These are phyloP conservation scores for Striga asiatica DNA, from an alignment of 257 asterid species.

Conservation along the genomic window DNA sequence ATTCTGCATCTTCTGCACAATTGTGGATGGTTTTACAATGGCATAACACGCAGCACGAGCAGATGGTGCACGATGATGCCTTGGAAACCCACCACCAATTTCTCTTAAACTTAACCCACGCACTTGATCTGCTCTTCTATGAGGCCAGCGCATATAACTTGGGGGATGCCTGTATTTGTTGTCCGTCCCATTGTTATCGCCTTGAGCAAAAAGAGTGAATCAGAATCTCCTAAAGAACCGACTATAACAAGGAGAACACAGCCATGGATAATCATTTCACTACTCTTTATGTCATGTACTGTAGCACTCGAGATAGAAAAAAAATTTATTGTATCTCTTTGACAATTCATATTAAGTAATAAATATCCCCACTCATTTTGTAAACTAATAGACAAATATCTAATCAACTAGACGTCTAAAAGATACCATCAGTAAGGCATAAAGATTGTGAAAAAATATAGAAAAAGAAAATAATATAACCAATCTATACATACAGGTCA, in stretches of 20 bases:
- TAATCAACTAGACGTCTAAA: constrained; percentile 7
- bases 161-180: constrained; percentile 42
- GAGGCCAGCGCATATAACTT: constrained; percentile 85
- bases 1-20: constrained; percentile 92
- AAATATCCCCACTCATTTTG: constrained; percentile 1
- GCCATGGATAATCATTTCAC: background rate
- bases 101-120: constrained; percentile 85
- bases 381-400: background rate
- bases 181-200: constrained; percentile 41
- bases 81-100: constrained; percentile 87
- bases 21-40: constrained; percentile 86
- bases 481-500: constrained; percentile 46
- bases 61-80: constrained; percentile 94
- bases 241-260: constrained; percentile 14
- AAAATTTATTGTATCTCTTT: background rate
- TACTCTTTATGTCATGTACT: constrained; percentile 8
- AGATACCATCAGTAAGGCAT: background rate
- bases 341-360: constrained; percentile 4
- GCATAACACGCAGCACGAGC: constrained; percentile 85
- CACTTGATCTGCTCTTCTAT: constrained; percentile 78
- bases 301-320: background rate
- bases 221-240: constrained; percentile 14
- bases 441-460: background rate
- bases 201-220: constrained; percentile 39
- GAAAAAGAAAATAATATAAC: constrained; percentile 4